phyloP scores from a whole-genome alignment of 1,284 basidiomycete genomes.

The Trichosporon asahii region DNA sequence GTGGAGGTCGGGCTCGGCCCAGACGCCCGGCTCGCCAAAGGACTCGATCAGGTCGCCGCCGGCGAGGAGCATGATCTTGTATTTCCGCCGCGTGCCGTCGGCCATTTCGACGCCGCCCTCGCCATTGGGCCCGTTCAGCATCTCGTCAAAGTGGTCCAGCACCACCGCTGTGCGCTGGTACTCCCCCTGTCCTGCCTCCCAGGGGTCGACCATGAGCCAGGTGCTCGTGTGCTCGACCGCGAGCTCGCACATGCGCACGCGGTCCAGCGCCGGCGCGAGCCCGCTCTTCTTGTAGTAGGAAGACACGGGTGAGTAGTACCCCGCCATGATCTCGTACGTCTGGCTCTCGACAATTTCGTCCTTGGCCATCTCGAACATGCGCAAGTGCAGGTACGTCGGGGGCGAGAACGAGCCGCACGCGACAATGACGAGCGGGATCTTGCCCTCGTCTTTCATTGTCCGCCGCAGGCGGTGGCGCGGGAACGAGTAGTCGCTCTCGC shows the following conservation, averaged over 20 bases:
- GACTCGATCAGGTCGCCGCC: constrained; percentile 95
- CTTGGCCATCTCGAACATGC: constrained; percentile 98
- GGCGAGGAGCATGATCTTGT: constrained; percentile 85
- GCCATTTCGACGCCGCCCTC: constrained; percentile 55
- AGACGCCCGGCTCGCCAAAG: constrained; percentile 92
- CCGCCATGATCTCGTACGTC: constrained; percentile 87
- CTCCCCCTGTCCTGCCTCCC: constrained; percentile 85
- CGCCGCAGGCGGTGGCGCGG: constrained; percentile 50
- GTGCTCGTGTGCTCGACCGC: constrained; percentile 65
- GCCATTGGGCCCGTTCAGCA: constrained; percentile 72
- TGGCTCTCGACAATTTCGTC: constrained; percentile 91
- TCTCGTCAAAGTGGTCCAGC: constrained; percentile 90
- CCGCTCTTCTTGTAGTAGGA: constrained; percentile 91
- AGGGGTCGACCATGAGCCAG: constrained; percentile 83
- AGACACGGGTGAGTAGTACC: constrained; percentile 88
- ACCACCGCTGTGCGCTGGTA: constrained; percentile 96
- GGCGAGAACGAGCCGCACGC: constrained; percentile 59
- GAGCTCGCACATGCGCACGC: constrained; percentile 82
- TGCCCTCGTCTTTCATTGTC: constrained; percentile 53
- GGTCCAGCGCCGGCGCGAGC: constrained; percentile 71
- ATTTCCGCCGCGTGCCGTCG: constrained; percentile 48
- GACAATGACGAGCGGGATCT: constrained; percentile 55
- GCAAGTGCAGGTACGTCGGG: constrained; percentile 60
- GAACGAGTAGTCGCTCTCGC: constrained; percentile 47
- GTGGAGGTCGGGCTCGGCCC: constrained; percentile 92